Evolutionary conservation across 768 basidiomycete genomes (phyloP).

Genomic region (Lepiota brunneoincarnata): DNA sequence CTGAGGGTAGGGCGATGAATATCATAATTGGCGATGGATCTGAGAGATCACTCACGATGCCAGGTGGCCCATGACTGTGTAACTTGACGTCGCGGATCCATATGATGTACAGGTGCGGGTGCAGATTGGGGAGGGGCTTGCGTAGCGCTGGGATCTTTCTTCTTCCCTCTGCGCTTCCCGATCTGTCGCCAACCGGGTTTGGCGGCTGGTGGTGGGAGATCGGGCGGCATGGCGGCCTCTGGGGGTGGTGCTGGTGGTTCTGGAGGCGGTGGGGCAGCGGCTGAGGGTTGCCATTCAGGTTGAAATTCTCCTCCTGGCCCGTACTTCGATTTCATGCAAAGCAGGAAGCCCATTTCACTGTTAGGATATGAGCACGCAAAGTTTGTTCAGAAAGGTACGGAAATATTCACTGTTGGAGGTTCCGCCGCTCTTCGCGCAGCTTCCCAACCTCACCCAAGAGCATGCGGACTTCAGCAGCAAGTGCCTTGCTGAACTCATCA

Average conservation of each 20-base stretch:
- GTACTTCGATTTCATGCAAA: constrained; percentile 72
- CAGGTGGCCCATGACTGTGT: constrained; percentile 58
- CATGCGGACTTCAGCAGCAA: constrained; percentile 82
- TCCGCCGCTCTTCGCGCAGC: constrained; percentile 74
- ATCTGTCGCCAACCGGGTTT: constrained; percentile 10
- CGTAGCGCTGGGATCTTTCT: constrained; percentile 38
- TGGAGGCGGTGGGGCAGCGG: constrained; percentile 36
- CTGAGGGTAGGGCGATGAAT: constrained; percentile 29
- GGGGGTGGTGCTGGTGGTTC: constrained; percentile 38
- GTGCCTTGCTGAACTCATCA: constrained; percentile 83
- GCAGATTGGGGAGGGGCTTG: constrained; percentile 34
- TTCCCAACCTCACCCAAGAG: constrained; percentile 82
- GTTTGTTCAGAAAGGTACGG: neutral
- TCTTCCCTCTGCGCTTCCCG: constrained; percentile 8
- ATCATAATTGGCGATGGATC: neutral
- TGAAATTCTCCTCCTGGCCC: constrained; percentile 86
- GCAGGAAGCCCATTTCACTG: constrained; percentile 74
- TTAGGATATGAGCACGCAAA: neutral
- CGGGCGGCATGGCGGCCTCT: constrained; percentile 26
- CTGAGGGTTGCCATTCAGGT: constrained; percentile 62
- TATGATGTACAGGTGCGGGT: constrained; percentile 27
- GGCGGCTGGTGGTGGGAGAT: constrained; percentile 10
- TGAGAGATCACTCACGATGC: constrained; percentile 50
- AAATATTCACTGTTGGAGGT: constrained; percentile 68
- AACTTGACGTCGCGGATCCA: constrained; percentile 41